Conservation (phyloP, 371 early-diverging fungal genomes). For the Coemansia sp. region DNA sequence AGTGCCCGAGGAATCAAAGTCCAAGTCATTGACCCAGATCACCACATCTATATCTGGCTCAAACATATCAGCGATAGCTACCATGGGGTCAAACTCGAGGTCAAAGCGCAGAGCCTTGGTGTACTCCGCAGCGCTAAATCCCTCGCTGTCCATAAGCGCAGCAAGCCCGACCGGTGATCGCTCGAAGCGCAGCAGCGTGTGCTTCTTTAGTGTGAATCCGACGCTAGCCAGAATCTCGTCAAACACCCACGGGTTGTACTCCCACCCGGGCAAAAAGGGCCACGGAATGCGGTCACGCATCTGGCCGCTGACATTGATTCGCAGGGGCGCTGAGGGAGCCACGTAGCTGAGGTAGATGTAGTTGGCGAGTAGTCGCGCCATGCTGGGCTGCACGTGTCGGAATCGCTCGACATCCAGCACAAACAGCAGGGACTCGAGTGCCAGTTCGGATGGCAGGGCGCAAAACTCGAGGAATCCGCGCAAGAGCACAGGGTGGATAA, state of each 20-base stretch:
- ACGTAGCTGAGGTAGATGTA: constrained; percentile 50
- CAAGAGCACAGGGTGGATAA: constrained; percentile 24
- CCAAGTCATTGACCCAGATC: constrained; percentile 50
- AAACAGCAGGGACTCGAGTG: constrained; percentile 49
- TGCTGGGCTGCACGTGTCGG: constrained; percentile 48
- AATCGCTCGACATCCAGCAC: constrained; percentile 51
- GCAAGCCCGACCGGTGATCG: constrained; percentile 45
- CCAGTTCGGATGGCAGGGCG: constrained; percentile 49
- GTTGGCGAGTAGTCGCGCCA: constrained; percentile 50
- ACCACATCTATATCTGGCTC: constrained; percentile 50
- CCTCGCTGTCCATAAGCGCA: constrained; percentile 20
- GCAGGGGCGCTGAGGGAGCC: constrained; percentile 43
- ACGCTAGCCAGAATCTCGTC: constrained; percentile 49
- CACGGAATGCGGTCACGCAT: constrained; percentile 49
- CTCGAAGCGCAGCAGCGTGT: constrained; percentile 46
- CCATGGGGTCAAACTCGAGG: constrained; percentile 39
- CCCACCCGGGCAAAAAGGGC: constrained; percentile 52
- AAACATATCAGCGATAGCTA: constrained; percentile 31
- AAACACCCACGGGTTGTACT: constrained; percentile 47
- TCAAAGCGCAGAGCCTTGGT: constrained; percentile 28
- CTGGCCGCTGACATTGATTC: constrained; percentile 35
- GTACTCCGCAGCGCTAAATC: constrained; percentile 21
- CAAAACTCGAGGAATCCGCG: constrained; percentile 46
- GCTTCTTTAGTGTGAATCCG: constrained; percentile 48
- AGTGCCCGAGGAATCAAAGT: constrained; percentile 13